Evolutionary conservation across 306 rosid species (phyloP).

Genomic region (Ceratonia siliqua): DNA sequence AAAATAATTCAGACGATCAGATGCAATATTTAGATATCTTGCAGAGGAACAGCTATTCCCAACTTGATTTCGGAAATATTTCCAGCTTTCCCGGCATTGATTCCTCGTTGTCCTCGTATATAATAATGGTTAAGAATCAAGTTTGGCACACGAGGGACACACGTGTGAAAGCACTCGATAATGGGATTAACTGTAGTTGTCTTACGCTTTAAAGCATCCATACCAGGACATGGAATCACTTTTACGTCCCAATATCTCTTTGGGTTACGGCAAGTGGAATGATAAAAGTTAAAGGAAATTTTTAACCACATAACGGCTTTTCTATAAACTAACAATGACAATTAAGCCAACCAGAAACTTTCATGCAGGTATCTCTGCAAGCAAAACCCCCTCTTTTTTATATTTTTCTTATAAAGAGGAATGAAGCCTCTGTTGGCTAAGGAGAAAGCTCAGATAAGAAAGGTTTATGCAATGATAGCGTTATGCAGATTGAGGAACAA

Average conservation of each 20-base stretch:
- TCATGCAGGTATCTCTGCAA: slow-evolving; percentile 41
- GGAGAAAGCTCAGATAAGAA: slow-evolving; percentile 51
- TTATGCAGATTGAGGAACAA: slow-evolving; percentile 47
- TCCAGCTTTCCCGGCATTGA: slow-evolving; percentile 70
- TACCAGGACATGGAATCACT: slow-evolving; percentile 72
- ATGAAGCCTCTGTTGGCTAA: slow-evolving; percentile 47
- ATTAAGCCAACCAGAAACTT: slow-evolving; percentile 38
- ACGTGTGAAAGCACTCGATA: slow-evolving; percentile 48
- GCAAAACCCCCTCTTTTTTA: slow-evolving; percentile 39
- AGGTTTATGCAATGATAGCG: slow-evolving; percentile 58
- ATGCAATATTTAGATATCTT: slow-evolving; percentile 18
- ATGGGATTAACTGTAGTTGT: slow-evolving; percentile 9
- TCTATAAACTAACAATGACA: slow-evolving; percentile 36
- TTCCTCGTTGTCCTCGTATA: slow-evolving; percentile 59
- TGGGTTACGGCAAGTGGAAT: slow-evolving; percentile 44
- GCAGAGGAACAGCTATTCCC: slow-evolving; percentile 42
- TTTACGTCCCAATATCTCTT: slow-evolving; percentile 34
- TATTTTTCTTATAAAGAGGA: slow-evolving; percentile 40
- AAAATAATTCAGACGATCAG: slow-evolving; percentile 26
- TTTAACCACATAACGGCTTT: slow-evolving; percentile 32
- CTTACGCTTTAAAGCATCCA: slow-evolving; percentile 37
- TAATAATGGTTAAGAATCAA: slow-evolving; percentile 39
- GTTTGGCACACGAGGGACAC: slow-evolving; percentile 39
- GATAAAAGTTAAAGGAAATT: slow-evolving; percentile 32
- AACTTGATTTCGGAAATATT: slow-evolving; percentile 29